Conservation (phyloP, 257 asterid species). For the Ligustrum vulgare region DNA sequence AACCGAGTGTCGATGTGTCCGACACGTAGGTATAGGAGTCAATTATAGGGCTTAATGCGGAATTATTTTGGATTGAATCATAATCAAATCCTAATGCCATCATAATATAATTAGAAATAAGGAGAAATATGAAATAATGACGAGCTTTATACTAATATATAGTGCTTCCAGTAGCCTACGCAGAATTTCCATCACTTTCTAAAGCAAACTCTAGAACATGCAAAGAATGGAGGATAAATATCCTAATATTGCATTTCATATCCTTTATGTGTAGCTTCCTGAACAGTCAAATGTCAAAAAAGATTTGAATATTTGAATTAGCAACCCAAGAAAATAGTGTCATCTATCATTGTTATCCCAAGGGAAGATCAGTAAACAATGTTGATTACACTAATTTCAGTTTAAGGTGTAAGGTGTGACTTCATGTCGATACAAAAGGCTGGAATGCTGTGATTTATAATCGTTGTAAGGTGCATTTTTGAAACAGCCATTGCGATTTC, state of each 20-base stretch:
- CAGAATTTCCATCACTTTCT: not conserved
- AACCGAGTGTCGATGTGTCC: no score
- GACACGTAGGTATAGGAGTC: not conserved
- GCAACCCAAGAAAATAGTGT: not conserved
- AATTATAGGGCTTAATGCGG: not conserved
- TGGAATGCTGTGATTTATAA: not conserved
- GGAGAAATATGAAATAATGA: not conserved
- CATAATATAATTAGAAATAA: not conserved
- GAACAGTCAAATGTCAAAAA: not conserved
- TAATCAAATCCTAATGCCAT: not conserved
- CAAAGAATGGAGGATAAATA: not conserved
- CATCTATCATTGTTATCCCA: not conserved
- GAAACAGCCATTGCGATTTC: not conserved
- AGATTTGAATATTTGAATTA: not conserved
- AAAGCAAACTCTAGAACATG: not conserved
- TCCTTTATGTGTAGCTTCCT: not conserved
- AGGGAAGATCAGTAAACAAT: not conserved
- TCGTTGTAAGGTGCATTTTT: not conserved
- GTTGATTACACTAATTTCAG: not conserved
- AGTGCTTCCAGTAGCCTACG: not conserved
- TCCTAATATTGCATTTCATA: not conserved
- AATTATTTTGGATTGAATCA: not conserved
- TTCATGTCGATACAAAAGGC: not conserved
- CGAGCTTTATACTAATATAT: not conserved
- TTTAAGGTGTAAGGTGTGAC: not conserved